phyloP scores from a whole-genome alignment of 2,329 filamentous ascomycete genomes.

The Penicillium sp. region DNA sequence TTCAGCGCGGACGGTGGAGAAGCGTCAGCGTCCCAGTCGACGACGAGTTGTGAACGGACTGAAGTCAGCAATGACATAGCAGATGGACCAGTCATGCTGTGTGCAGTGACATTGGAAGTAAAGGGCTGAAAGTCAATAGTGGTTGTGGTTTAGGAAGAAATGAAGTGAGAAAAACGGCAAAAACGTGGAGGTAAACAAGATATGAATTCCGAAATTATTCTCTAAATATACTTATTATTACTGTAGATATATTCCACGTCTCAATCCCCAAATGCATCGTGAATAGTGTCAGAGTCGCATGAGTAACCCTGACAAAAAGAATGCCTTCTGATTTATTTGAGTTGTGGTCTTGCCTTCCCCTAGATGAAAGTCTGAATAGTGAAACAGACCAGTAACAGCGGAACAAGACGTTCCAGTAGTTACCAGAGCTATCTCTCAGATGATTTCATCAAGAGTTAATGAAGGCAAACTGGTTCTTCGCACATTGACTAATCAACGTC shows the following conservation, averaged over 20 bases:
- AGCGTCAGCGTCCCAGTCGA: conserved; percentile 10
- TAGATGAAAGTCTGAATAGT: conserved; percentile 21
- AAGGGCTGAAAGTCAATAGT: not conserved
- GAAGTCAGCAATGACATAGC: conserved; percentile 1
- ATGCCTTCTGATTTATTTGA: conserved; percentile 22
- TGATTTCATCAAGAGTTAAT: conserved; percentile 29
- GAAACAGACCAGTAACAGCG: conserved; percentile 24
- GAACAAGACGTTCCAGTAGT: conserved; percentile 35
- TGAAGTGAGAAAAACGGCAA: not conserved
- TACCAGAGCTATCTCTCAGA: conserved; percentile 27
- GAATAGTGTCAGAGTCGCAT: conserved; percentile 3
- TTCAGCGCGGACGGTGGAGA: not conserved
- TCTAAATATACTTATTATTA: not conserved
- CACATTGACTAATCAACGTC: conserved; percentile 97
- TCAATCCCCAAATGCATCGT: conserved; percentile 29
- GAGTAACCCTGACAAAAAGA: not conserved
- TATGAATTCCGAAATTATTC: not conserved
- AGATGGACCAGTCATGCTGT: conserved; percentile 3
- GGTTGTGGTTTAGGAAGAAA: not conserved
- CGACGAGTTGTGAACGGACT: conserved; percentile 12
- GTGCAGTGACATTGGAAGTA: not conserved
- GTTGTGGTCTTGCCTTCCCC: conserved; percentile 33
- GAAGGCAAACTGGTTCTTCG: conserved; percentile 64
- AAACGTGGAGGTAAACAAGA: not conserved
- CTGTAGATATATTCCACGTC: conserved; percentile 25